Conservation (phyloP, 768 basidiomycete species). For the Trametes coccinea region DNA sequence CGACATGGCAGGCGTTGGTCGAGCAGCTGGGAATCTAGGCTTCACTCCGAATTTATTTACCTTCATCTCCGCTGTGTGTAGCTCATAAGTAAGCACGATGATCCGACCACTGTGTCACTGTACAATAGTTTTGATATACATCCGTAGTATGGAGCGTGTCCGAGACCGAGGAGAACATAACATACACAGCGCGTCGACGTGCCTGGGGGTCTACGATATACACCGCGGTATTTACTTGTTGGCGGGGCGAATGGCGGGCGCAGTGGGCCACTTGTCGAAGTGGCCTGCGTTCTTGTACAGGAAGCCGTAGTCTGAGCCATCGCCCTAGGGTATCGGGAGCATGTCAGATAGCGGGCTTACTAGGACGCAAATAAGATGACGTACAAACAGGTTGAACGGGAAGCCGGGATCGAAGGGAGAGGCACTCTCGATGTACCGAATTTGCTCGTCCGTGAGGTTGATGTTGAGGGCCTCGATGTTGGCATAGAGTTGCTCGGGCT, state of each 20-base stretch:
- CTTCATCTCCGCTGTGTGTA: neutral
- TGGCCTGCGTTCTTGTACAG: conserved; percentile 18
- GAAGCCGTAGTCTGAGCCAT: conserved; percentile 7
- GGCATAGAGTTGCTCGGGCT: conserved; percentile 49
- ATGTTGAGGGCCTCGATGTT: conserved; percentile 55
- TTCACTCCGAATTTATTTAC: neutral
- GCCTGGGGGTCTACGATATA: fast-evolving
- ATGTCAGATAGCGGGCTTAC: neutral
- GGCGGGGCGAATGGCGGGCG: conserved; percentile 22
- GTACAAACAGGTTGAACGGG: conserved; percentile 37
- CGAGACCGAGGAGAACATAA: too few species aligned
- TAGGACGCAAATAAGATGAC: too few species aligned
- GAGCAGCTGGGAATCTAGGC: conserved; percentile 54
- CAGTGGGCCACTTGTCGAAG: conserved; percentile 29
- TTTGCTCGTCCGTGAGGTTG: conserved; percentile 45
- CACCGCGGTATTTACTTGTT: neutral
- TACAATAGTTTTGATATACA: too few species aligned
- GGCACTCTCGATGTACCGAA: conserved; percentile 44
- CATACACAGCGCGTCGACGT: too few species aligned
- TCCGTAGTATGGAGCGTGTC: too few species aligned
- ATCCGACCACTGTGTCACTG: too few species aligned
- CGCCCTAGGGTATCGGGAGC: neutral
- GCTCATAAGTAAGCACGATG: too few species aligned
- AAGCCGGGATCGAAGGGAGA: conserved; percentile 51
- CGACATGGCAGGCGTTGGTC: conserved; percentile 66